Conservation (phyloP, 208 protist genomes). For the Trypanosomatidae sp. region DNA sequence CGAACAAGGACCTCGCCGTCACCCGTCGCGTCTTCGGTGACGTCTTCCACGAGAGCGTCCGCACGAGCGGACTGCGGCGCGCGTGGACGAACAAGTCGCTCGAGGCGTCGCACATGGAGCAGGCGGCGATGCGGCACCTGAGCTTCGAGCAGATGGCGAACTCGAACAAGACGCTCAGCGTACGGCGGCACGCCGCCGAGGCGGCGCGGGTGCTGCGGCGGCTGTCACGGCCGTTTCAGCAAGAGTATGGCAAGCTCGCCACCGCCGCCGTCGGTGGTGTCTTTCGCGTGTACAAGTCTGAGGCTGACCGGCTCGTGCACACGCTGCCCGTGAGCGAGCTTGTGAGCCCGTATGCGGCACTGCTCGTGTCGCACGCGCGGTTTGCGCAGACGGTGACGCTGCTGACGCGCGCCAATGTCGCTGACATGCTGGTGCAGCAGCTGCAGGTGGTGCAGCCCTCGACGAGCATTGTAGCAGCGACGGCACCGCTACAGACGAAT, state of each 20-base stretch:
- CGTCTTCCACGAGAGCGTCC: constrained; percentile 72
- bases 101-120: constrained; percentile 82
- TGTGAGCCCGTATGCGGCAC: constrained; percentile 59
- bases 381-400: constrained; percentile 42
- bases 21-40: constrained; percentile 72
- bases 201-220: constrained; percentile 42
- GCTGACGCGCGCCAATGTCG: constrained; percentile 54
- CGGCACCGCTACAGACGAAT: too few species aligned
- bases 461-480: too few species aligned
- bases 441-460: constrained; percentile 41
- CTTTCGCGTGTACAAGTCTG: constrained; percentile 58
- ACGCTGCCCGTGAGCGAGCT: constrained; percentile 36
- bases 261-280: constrained; percentile 54
- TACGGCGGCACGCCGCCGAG: constrained; percentile 53
- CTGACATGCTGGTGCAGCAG: constrained; percentile 34
- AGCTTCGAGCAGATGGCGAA: constrained; percentile 68
- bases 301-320: constrained; percentile 51
- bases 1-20: constrained; percentile 51
- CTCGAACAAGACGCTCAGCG: constrained; percentile 63
- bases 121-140: constrained; percentile 61
- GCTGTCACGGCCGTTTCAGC: constrained; percentile 63
- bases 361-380: constrained; percentile 62
- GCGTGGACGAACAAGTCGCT: constrained; percentile 82
- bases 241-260: constrained; percentile 53
- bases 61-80: constrained; percentile 60